These are phyloP conservation scores for Epichloe bromicola DNA, from an alignment of 2,329 filamentous ascomycete genomes.

Conservation along the genomic window DNA sequence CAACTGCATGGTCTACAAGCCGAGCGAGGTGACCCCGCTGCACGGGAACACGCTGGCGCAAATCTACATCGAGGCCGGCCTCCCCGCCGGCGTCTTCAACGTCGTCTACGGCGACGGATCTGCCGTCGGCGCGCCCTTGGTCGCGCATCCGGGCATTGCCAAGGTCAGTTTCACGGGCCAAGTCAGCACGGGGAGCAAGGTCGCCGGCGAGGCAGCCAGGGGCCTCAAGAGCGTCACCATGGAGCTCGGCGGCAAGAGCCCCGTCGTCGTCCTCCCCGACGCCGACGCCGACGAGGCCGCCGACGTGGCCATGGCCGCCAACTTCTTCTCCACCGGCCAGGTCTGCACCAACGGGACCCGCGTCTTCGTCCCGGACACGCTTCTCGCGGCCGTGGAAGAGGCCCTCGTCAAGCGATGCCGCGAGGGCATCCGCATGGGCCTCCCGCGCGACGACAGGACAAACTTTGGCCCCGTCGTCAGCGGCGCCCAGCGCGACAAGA, in stretches of 20 bases:
- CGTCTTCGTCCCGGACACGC: constrained; percentile 60
- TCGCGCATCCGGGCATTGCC: constrained; percentile 56
- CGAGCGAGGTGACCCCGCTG: constrained; percentile 76
- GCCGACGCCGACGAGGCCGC: constrained; percentile 69
- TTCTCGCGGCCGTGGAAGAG: constrained; percentile 57
- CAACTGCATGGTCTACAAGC: constrained; percentile 87
- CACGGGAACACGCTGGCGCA: constrained; percentile 64
- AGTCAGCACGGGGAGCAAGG: constrained; percentile 70
- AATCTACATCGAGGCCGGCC: constrained; percentile 64
- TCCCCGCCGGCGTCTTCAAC: constrained; percentile 77
- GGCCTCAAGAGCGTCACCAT: constrained; percentile 86
- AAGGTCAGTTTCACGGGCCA: constrained; percentile 89
- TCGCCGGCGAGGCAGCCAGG: constrained; percentile 60
- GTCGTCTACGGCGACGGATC: constrained; percentile 71
- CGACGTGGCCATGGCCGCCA: constrained; percentile 84
- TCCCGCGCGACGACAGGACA: constrained; percentile 56
- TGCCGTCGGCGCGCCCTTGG: constrained; percentile 58
- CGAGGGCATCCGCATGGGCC: constrained; percentile 63
- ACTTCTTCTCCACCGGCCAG: constrained; percentile 84
- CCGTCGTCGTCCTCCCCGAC: constrained; percentile 67
- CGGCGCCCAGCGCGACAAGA: constrained; percentile 61
- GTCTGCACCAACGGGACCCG: constrained; percentile 89
- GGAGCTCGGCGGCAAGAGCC: constrained; percentile 83
- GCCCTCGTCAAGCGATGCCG: constrained; percentile 37
- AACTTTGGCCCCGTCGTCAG: constrained; percentile 82